Evolutionary conservation across 805 yeast species (phyloP), one percentile per base, ranked within the genome.

Genomic region (Millerozyma miso): DNA sequence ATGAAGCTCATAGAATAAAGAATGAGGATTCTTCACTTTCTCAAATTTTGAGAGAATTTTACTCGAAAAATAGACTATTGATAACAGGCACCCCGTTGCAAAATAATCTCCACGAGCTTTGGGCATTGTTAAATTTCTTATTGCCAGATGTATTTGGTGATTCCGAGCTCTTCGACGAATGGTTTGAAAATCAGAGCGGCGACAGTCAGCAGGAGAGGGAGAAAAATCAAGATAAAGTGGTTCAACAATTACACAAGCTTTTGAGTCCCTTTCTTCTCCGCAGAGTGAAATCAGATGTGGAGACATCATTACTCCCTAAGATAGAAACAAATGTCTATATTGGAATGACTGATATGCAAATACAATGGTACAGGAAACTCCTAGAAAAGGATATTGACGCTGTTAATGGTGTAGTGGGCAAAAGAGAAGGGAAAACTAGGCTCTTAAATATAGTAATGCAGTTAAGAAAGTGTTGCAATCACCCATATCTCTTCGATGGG

Each of bases 61-160:
- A 86, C 59, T 88, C 97, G 14, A 79, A 82, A 44, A 88, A 88
- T 60, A 73, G 99, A 47, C 66, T 91, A 36, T 69, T 91, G 44
- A 89, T 91, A 46, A 91, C 99, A 0, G 99, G 99, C 50, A 91
- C 99, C 0, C 99, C 99, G 0, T 67, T 91, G 41, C 99, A 91
- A 57, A 91, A 91, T 60, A 93, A 93, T 51, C 68, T 91, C 42
- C 99, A 93, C 63, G 99, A 93, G 63, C 71, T 91, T 42, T 91
- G 99, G 99, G 97, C 98, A 0, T 71, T 91, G 41, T 69, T 91
- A 45, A 93, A 91, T 61, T 91, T 90, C 63, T 64, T 91, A 29
- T 66, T 91, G 18, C 98, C 99, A 0, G 98, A 93, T 67, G 95
- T 91, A 7, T 93, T 91, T 65, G 90, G 96, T 16, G 97, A 90